Evolutionary conservation across 129 eudicot genomes (phyloP).

Genomic region (Calendula officinalis): DNA sequence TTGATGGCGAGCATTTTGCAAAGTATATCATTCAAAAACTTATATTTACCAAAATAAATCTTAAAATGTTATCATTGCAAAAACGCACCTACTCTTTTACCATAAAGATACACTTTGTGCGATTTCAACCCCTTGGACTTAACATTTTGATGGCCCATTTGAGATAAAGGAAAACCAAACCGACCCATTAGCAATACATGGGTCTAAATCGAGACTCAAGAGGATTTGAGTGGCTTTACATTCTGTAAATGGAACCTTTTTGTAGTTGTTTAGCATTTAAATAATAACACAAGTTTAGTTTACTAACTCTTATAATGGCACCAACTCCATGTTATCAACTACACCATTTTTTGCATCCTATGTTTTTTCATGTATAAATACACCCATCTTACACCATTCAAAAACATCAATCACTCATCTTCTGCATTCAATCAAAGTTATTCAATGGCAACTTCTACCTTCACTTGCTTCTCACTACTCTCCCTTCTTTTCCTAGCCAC

Average conservation of each 20-base stretch:
- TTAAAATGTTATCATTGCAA: too few species aligned
- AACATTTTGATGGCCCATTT: too few species aligned
- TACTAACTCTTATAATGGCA: slow-evolving; percentile 1
- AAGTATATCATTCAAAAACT: too few species aligned
- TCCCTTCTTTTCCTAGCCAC: slow-evolving; percentile 28
- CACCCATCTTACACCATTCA: slow-evolving; percentile 18
- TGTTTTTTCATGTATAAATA: slow-evolving; percentile 16
- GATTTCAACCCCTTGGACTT: too few species aligned
- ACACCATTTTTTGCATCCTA: slow-evolving; percentile 19
- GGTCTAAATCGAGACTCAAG: neutral
- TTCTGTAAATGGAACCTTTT: neutral
- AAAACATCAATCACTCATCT: slow-evolving; percentile 14
- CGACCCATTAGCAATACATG: too few species aligned
- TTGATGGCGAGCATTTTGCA: too few species aligned
- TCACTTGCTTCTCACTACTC: slow-evolving; percentile 17
- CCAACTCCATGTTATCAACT: slow-evolving; percentile 26
- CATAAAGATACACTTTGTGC: too few species aligned
- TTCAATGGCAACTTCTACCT: slow-evolving; percentile 20
- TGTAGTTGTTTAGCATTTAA: neutral
- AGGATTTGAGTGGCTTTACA: neutral
- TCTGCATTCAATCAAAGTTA: slow-evolving; percentile 11
- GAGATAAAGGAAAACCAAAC: too few species aligned
- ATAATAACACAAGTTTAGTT: slow-evolving; percentile 4
- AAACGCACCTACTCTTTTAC: too few species aligned
- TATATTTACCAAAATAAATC: too few species aligned